phyloP scores from a whole-genome alignment of 2,329 filamentous ascomycete species.

The Claviceps capensis region DNA sequence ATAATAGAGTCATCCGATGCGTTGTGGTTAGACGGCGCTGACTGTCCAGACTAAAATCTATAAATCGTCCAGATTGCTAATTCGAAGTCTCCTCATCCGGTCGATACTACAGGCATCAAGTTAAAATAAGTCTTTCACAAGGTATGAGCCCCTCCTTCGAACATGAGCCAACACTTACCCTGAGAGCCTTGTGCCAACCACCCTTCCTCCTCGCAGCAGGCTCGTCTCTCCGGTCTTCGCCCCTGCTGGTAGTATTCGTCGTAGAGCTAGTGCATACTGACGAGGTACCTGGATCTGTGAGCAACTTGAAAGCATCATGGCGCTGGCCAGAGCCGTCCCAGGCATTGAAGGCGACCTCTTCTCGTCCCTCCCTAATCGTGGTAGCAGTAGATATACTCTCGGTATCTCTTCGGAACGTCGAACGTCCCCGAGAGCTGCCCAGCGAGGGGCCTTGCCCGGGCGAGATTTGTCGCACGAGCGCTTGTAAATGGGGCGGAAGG shows the following conservation, averaged over 20 bases:
- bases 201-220: conserved; percentile 3
- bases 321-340: conserved; percentile 17
- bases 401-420: background rate
- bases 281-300: conserved; percentile 9
- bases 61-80: conserved; percentile 2
- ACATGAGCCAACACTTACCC: conserved; percentile 2
- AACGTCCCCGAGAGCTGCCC: background rate
- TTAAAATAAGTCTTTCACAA: background rate
- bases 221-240: background rate
- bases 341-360: conserved; percentile 14
- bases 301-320: conserved; percentile 11
- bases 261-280: conserved; percentile 2
- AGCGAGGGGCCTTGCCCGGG: background rate
- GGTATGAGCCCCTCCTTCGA: background rate
- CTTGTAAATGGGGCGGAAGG: conserved; percentile 1
- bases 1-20: conserved; percentile 12
- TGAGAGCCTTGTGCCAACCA: conserved; percentile 13
- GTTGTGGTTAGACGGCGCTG: conserved; percentile 10
- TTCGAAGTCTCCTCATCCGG: background rate
- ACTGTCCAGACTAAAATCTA: conserved; percentile 9
- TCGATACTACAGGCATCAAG: background rate
- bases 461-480: background rate
- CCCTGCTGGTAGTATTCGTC: background rate
- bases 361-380: conserved; percentile 11
- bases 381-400: conserved; percentile 18